These are phyloP conservation scores for Paspalum notatum DNA, from an alignment of 176 grass and related monocot genomes.

Conservation along the genomic window DNA sequence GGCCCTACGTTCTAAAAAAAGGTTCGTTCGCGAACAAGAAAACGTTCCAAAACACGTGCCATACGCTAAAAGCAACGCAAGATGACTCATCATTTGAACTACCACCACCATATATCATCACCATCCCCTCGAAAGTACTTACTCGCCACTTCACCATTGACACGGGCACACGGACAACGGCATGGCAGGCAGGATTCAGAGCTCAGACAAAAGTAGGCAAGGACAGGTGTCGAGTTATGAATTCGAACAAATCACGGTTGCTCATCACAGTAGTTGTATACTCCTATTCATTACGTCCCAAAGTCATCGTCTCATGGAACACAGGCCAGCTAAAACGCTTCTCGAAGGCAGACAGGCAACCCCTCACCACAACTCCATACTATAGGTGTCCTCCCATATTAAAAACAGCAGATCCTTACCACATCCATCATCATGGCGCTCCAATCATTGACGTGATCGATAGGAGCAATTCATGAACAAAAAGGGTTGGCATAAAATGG, in stretches of 20 bases:
- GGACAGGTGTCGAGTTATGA: background rate
- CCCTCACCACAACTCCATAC: background rate
- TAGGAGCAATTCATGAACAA: background rate
- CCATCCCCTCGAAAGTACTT: background rate
- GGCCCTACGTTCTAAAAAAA: too few species aligned
- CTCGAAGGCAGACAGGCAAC: background rate
- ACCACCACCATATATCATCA: background rate
- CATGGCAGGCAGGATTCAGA: background rate
- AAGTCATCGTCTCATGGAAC: background rate
- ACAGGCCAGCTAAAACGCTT: background rate
- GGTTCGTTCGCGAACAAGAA: background rate
- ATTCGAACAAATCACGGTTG: background rate
- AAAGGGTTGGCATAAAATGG: background rate
- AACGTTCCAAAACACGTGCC: background rate
- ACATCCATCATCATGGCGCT: background rate
- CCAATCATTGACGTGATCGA: constrained; percentile 18
- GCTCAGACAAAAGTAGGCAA: constrained; percentile 10
- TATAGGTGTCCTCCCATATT: too few species aligned
- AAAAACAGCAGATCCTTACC: background rate
- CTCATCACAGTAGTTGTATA: background rate
- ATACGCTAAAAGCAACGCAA: background rate
- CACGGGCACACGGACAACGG: background rate
- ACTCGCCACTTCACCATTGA: background rate
- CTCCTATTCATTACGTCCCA: background rate
- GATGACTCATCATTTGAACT: background rate